Percentiles rank a stretch among this genome's conserved stretches.
phyloP scores from a whole-genome alignment of 768 basidiomycete genomes.

The Naganishia randhawae region DNA sequence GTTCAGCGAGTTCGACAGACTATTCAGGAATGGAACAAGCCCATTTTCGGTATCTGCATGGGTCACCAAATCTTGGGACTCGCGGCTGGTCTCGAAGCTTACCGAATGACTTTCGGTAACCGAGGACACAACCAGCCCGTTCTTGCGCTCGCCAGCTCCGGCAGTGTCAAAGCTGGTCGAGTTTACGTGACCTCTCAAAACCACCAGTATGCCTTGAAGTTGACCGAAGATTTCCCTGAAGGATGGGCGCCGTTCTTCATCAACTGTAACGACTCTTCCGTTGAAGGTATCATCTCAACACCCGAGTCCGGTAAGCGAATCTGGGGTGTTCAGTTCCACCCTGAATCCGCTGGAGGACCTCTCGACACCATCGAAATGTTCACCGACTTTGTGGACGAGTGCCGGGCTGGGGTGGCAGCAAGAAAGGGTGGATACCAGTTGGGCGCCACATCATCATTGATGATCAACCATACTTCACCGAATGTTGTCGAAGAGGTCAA shows the following conservation, averaged over 20 bases:
- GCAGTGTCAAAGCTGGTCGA: constrained; percentile 89
- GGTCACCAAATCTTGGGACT: constrained; percentile 97
- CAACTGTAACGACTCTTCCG: constrained; percentile 96
- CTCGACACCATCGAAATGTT: constrained; percentile 99
- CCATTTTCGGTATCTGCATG: constrained; percentile 98
- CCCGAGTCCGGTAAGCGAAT: constrained; percentile 79
- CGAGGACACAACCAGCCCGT: constrained; percentile 99
- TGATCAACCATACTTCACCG: constrained; percentile 30
- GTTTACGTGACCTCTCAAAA: constrained; percentile 89
- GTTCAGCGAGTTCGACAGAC: constrained; percentile 75
- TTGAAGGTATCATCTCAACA: constrained; percentile 97
- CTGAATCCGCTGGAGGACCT: constrained; percentile 96
- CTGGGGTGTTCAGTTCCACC: constrained; percentile 99
- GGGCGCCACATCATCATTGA: constrained; percentile 13
- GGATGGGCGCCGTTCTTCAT: constrained; percentile 99
- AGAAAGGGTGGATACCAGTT: constrained; percentile 15
- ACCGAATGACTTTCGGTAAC: constrained; percentile 99
- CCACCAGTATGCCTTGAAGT: constrained; percentile 92
- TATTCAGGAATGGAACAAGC: constrained; percentile 81
- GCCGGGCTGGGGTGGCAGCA: constrained; percentile 53
- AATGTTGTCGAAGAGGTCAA: constrained; percentile 38
- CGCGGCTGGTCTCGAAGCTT: constrained; percentile 92
- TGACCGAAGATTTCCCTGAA: constrained; percentile 89
- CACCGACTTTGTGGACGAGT: constrained; percentile 81
- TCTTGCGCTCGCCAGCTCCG: constrained; percentile 84